Evolutionary conservation across 2,329 filamentous ascomycete genomes (phyloP).

Genomic region (Epichloe brachyelytri): DNA sequence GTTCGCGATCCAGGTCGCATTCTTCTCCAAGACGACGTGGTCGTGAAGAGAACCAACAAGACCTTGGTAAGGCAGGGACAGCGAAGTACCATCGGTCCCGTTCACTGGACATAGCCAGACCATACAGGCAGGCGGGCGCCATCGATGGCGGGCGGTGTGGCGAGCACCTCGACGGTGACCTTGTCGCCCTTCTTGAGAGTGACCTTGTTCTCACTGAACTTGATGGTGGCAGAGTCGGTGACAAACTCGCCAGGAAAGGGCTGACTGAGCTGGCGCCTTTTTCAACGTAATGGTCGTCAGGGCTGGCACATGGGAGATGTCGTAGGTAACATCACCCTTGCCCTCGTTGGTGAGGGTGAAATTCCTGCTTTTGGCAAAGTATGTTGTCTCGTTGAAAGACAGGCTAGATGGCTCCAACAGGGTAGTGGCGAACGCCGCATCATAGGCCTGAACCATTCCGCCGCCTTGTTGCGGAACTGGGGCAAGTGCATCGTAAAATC

Average conservation of each 20-base stretch:
- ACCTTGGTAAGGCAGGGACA: slow-evolving; percentile 26
- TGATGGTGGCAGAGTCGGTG: slow-evolving; percentile 21
- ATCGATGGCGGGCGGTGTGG: slow-evolving; percentile 26
- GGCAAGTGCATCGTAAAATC: slow-evolving; percentile 23
- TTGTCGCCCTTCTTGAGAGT: background rate
- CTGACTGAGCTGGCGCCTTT: slow-evolving; percentile 19
- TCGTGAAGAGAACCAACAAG: slow-evolving; percentile 14
- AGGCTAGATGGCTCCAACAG: slow-evolving; percentile 38
- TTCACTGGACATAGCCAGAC: slow-evolving; percentile 28
- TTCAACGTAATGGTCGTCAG: slow-evolving; percentile 35
- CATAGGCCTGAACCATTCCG: slow-evolving; percentile 32
- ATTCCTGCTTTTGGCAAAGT: slow-evolving; percentile 18
- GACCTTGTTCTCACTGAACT: background rate
- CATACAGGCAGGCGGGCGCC: slow-evolving; percentile 25
- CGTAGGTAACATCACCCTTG: slow-evolving; percentile 33
- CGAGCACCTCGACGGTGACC: background rate
- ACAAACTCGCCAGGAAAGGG: slow-evolving; percentile 26
- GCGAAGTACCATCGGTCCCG: slow-evolving; percentile 20
- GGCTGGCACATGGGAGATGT: slow-evolving; percentile 32
- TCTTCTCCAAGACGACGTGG: background rate
- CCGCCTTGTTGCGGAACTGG: slow-evolving; percentile 43
- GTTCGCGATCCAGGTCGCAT: background rate
- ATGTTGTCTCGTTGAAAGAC: slow-evolving; percentile 42
- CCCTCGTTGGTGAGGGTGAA: slow-evolving; percentile 42
- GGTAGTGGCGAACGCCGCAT: slow-evolving; percentile 38